Evolutionary conservation across 169 alveolate genomes (phyloP), one percentile per base, ranked within the genome.

Genomic region (Plasmodium fragile): DNA sequence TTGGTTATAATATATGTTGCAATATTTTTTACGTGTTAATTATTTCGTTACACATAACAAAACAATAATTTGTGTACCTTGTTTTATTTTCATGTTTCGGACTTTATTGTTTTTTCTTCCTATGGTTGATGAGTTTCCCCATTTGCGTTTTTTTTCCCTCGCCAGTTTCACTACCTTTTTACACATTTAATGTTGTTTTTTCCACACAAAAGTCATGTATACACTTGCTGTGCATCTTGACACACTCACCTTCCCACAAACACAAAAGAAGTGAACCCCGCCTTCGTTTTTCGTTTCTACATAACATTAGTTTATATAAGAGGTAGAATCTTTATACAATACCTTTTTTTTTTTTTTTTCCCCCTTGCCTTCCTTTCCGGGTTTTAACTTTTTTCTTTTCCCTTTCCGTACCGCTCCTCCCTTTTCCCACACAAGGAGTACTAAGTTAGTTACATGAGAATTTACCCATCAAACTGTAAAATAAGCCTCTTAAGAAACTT

Each of bases 61-160:
- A 65, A 18, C n/a, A 65, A 65, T 65, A 65, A 65, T 65, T n/a
- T 65, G 30, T 65, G 75, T 65, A 65, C 75, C n/a, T 65, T 65
- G 41, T 39, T 65, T 65, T 25, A 65, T 65, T 65, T 22, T 18
- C n/a, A 0, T 65, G 18, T 65, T 65, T 65, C 6, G 13, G 6
- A 25, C 36, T 22, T 65, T 65, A 8, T 65, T 65, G 13, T 65
- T 65, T 65, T 65, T 65, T 65, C n/a, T 65, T 65, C 36, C n/a
- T 65, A 25, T 25, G 18, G 30, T 25, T 65, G 30, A 25, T 65
- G 30, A 7, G 11, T 65, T 65, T 22, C 36, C n/a, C 36, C n/a
- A 22, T 65, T 65, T 65, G 30, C 36, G 30, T 65, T 65, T 65
- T 65, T 65, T 25, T 65, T 65, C 36, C 36, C 36, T 65, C 36